phyloP scores from a whole-genome alignment of 148 eudicot genomes.

The Rhododendron simsii region DNA sequence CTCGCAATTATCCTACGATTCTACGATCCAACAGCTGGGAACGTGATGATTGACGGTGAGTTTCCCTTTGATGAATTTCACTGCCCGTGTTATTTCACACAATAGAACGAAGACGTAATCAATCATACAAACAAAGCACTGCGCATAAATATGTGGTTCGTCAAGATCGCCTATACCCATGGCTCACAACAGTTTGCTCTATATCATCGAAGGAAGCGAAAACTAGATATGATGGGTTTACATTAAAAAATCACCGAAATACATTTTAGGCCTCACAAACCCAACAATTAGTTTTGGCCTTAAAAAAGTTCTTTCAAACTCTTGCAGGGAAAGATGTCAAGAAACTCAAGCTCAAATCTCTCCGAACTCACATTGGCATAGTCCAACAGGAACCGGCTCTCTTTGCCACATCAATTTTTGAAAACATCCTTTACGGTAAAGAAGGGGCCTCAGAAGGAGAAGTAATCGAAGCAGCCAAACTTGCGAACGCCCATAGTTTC shows the following conservation, averaged over 20 bases:
- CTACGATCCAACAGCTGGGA: constrained; percentile 83
- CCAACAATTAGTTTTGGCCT: not conserved
- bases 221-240: not conserved
- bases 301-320: not conserved
- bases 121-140: not conserved
- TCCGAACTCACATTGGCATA: constrained; percentile 80
- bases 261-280: not conserved
- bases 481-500: constrained; percentile 83
- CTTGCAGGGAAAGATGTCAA: constrained; percentile 71
- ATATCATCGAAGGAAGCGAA: not conserved
- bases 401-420: constrained; percentile 82
- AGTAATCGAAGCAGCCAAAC: constrained; percentile 66
- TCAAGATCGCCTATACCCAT: not conserved
- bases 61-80: not conserved
- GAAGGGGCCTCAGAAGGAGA: constrained; percentile 54
- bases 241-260: not conserved
- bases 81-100: not conserved
- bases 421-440: constrained; percentile 93
- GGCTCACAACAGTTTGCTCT: not conserved
- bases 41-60: constrained; percentile 84
- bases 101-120: not conserved
- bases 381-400: constrained; percentile 94
- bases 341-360: constrained; percentile 74
- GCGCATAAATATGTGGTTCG: not conserved
- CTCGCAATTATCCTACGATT: constrained; percentile 78